These are phyloP conservation scores for Comarum palustre DNA, from an alignment of 306 rosid species.

Conservation along the genomic window DNA sequence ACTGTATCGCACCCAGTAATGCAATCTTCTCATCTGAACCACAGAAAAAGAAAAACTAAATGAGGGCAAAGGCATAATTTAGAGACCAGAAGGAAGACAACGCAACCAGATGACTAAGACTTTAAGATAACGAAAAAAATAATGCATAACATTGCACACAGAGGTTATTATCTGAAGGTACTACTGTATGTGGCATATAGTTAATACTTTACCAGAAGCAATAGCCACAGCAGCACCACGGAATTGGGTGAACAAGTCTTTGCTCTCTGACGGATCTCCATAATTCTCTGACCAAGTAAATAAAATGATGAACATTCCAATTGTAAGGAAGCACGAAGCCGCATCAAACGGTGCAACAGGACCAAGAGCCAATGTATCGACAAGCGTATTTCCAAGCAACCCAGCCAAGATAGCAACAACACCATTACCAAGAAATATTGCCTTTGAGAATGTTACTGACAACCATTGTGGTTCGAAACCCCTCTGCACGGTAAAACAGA, in stretches of 20 bases:
- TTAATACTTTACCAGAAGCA: constrained; percentile 71
- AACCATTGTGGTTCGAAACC: constrained; percentile 97
- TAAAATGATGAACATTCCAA: constrained; percentile 85
- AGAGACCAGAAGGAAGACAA: not conserved
- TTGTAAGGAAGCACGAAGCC: constrained; percentile 91
- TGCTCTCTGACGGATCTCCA: constrained; percentile 91
- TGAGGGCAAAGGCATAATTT: not conserved
- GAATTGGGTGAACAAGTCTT: constrained; percentile 88
- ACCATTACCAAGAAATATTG: constrained; percentile 97
- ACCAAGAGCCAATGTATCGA: constrained; percentile 80
- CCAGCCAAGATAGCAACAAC: constrained; percentile 92
- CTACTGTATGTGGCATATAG: not conserved
- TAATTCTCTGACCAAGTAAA: constrained; percentile 88
- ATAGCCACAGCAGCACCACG: constrained; percentile 96
- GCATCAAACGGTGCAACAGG: constrained; percentile 99
- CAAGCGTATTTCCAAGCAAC: constrained; percentile 88
- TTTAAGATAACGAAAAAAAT: constrained; percentile 14
- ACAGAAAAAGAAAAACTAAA: constrained; percentile 18
- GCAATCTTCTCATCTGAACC: constrained; percentile 72
- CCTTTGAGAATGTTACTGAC: constrained; percentile 91
- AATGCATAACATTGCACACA: not conserved
- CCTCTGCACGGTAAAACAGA: constrained; percentile 52
- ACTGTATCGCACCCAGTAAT: constrained; percentile 83
- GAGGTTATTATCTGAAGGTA: not conserved
- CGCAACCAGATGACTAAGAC: constrained; percentile 1